phyloP scores from a whole-genome alignment of 2,329 filamentous ascomycete genomes.

The Monosporascus sp. region DNA sequence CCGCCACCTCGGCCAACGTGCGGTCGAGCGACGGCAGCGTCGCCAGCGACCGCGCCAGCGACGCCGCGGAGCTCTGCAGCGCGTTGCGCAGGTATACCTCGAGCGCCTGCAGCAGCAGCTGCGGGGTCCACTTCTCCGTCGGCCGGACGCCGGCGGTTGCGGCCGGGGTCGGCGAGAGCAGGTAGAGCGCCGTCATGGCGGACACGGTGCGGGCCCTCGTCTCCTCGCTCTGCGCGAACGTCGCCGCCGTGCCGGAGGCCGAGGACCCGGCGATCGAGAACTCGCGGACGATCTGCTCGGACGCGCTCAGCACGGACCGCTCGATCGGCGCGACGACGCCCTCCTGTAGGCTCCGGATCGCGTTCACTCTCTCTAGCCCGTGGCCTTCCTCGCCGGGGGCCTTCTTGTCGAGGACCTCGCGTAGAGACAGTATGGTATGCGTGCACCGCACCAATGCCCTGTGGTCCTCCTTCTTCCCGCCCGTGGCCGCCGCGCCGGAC shows the following conservation, averaged over 20 bases:
- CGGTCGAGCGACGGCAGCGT: slow-evolving; percentile 78
- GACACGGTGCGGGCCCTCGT: slow-evolving; percentile 67
- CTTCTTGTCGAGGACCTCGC: slow-evolving; percentile 65
- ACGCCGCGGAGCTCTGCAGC: slow-evolving; percentile 71
- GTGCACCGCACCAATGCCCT: slow-evolving; percentile 76
- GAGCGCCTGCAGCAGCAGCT: slow-evolving; percentile 67
- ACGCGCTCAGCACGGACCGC: slow-evolving; percentile 62
- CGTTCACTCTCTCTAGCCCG: slow-evolving; percentile 68
- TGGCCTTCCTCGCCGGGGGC: slow-evolving; percentile 68
- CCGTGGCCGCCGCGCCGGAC: slow-evolving; percentile 23
- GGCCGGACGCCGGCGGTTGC: slow-evolving; percentile 41
- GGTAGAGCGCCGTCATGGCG: slow-evolving; percentile 70
- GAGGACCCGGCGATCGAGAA: slow-evolving; percentile 61
- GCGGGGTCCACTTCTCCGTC: slow-evolving; percentile 54
- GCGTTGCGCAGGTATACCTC: slow-evolving; percentile 78
- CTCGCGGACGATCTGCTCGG: slow-evolving; percentile 75
- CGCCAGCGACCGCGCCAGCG: slow-evolving; percentile 68
- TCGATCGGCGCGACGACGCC: slow-evolving; percentile 68
- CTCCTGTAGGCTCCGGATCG: slow-evolving; percentile 64
- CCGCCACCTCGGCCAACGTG: slow-evolving; percentile 73
- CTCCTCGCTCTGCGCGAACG: slow-evolving; percentile 65
- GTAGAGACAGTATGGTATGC: slow-evolving; percentile 69
- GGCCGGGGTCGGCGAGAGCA: slow-evolving; percentile 59
- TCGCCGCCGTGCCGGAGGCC: slow-evolving; percentile 38
- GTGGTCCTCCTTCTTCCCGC: slow-evolving; percentile 61